Evolutionary conservation across 176 grass and related monocot species (phyloP).

Genomic region (Leersia perrieri): DNA sequence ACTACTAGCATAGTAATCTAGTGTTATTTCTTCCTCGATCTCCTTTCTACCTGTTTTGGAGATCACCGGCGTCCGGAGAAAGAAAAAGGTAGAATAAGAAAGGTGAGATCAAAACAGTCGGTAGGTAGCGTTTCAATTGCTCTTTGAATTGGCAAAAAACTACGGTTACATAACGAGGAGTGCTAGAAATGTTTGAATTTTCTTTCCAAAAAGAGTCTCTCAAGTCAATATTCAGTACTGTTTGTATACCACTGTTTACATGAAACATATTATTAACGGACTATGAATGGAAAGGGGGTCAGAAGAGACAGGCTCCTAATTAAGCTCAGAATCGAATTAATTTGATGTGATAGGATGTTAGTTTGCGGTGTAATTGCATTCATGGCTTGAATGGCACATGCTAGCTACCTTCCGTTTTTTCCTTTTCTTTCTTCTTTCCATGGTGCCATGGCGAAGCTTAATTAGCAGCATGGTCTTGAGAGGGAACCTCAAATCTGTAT

Average conservation of each 20-base stretch:
- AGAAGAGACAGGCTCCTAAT: not conserved
- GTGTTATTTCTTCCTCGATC: not conserved
- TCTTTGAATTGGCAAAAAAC: not conserved
- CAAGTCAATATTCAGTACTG: too few species aligned
- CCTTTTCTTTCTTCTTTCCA: not conserved
- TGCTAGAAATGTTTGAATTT: not conserved
- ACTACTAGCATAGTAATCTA: not conserved
- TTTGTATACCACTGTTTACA: not conserved
- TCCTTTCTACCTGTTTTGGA: not conserved
- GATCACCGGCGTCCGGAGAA: not conserved
- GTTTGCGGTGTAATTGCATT: not conserved
- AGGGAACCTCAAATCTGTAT: not conserved
- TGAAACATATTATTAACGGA: not conserved
- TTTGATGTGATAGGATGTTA: not conserved
- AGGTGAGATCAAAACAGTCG: not conserved
- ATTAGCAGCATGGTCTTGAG: not conserved
- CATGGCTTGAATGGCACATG: conserved; percentile 20
- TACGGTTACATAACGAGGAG: not conserved
- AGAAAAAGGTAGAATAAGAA: fast-evolving
- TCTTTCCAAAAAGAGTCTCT: not conserved
- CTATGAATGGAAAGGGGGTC: not conserved
- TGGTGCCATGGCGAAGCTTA: not conserved
- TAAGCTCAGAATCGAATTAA: not conserved
- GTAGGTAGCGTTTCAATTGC: not conserved
- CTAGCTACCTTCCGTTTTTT: not conserved